Conservation (phyloP, 345 rosid genomes). For the Eucalyptus regnans region DNA sequence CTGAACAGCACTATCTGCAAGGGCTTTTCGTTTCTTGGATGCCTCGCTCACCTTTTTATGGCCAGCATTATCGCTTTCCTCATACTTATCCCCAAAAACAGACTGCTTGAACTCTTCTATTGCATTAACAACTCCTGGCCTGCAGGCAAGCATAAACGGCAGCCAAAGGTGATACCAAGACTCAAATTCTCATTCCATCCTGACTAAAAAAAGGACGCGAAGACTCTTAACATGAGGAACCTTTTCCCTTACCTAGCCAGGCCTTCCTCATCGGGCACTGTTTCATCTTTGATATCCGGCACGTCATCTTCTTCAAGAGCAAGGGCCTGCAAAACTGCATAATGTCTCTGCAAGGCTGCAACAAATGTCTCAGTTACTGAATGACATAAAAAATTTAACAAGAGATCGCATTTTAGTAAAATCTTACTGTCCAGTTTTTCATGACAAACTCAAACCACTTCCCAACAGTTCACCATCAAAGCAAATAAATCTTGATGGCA, state of each 20-base stretch:
- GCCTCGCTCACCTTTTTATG: constrained; percentile 34
- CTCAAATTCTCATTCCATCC: not conserved
- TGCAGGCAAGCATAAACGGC: constrained; percentile 7
- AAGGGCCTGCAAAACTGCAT: constrained; percentile 76
- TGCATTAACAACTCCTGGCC: constrained; percentile 57
- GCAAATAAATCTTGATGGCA: not conserved
- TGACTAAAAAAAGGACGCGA: not conserved
- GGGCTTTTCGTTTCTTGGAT: constrained; percentile 59
- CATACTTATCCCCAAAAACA: constrained; percentile 57
- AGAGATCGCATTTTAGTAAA: not conserved
- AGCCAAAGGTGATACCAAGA: not conserved
- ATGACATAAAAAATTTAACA: not conserved
- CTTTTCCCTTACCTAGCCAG: constrained; percentile 42
- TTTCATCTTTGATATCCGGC: constrained; percentile 62
- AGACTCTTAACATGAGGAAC: not conserved
- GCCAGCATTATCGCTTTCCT: constrained; percentile 21
- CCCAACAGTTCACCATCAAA: not conserved
- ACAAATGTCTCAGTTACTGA: not conserved
- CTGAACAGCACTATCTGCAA: constrained; percentile 29
- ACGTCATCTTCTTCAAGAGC: constrained; percentile 81
- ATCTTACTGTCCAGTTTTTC: not conserved
- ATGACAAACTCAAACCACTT: not conserved
- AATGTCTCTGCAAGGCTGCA: constrained; percentile 91
- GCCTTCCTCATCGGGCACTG: constrained; percentile 86
- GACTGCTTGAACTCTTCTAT: constrained; percentile 66